Evolutionary conservation across 176 grass and related monocot species (phyloP), one percentile per base, ranked within the genome.

Genomic region (Carex parvula): DNA sequence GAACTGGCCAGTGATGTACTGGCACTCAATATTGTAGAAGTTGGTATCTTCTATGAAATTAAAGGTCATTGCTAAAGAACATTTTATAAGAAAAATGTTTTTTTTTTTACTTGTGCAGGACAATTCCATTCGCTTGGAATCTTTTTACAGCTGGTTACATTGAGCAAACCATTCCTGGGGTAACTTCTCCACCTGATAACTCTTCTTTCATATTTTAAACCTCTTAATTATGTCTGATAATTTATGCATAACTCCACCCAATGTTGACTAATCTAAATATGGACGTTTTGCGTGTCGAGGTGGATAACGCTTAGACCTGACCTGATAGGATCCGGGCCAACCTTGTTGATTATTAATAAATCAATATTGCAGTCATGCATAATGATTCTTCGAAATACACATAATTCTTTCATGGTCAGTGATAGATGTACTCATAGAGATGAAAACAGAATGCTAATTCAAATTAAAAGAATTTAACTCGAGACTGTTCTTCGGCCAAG

Each of bases 51-150:
- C 79, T 21, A 7, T 33, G 39, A 41, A 63, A 63, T 62, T 22
- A 20, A 61, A 63, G 20, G 7, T 21, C 71, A 21, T 60, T 13
- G n/a, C 29, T 80, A 60, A 37, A 22, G 42, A 44, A 44, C 42
- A 44, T 74, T 74, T 74, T 50, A 39, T 48, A 74, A 79, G 8
- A 61, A 11, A 60, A 61, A n/a, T 35, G 3, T 4, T 0, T 62
- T 67, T 52, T 52, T 85, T 71, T 57, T 65, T 79, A 32, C 18
- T 87, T 35, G 63, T 86, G 21, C 37, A 98, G 95, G 70, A 93
- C 95, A 7, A 98, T 98, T 64, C 95, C 95, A 79, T 98, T 98
- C 32, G 89, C 91, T 42, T 98, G 95, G 95, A 98, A 98, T 84
- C 88, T 98, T 75, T 89, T 98, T 32, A 98, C 95, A 83, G 89